Evolutionary conservation across 1,284 basidiomycete species (phyloP).

Genomic region (Malassezia furfur): DNA sequence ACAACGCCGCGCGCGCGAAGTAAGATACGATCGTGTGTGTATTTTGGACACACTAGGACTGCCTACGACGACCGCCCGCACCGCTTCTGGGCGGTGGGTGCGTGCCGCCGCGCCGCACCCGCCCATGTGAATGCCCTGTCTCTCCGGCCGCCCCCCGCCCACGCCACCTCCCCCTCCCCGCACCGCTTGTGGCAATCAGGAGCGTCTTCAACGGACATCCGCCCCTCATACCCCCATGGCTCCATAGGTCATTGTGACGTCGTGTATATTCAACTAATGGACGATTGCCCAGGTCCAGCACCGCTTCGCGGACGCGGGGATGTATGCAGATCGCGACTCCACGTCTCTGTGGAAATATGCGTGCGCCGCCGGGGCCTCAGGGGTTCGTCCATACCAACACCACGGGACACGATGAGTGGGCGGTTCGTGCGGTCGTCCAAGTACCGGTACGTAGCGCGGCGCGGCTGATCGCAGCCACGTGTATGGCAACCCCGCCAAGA

Average conservation of each 20-base stretch:
- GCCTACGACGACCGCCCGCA: too few relatives aligned
- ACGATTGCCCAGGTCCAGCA: too few relatives aligned
- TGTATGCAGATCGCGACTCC: too few relatives aligned
- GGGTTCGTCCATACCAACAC: neutral
- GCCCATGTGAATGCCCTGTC: too few relatives aligned
- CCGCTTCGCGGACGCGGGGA: too few relatives aligned
- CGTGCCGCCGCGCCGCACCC: too few relatives aligned
- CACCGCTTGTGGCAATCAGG: neutral
- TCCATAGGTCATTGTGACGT: constrained; percentile 2
- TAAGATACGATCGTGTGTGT: neutral
- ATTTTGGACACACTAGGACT: too few relatives aligned
- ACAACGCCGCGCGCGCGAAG: neutral
- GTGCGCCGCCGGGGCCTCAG: too few relatives aligned
- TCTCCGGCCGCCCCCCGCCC: too few relatives aligned
- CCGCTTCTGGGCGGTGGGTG: too few relatives aligned
- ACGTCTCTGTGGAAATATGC: too few relatives aligned
- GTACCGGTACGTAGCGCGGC: constrained; percentile 51
- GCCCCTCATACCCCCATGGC: constrained; percentile 1
- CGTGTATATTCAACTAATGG: constrained; percentile 15
- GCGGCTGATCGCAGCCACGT: constrained; percentile 61
- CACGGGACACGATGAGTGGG: constrained; percentile 26
- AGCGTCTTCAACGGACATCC: constrained; percentile 13
- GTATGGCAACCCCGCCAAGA: constrained; percentile 57
- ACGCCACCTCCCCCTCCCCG: too few relatives aligned
- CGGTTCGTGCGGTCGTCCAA: constrained; percentile 58